Percentiles rank a stretch among this genome's conserved stretches.
Conservation (phyloP, 2,329 filamentous ascomycete species). For the Colletotrichum limetticola region DNA sequence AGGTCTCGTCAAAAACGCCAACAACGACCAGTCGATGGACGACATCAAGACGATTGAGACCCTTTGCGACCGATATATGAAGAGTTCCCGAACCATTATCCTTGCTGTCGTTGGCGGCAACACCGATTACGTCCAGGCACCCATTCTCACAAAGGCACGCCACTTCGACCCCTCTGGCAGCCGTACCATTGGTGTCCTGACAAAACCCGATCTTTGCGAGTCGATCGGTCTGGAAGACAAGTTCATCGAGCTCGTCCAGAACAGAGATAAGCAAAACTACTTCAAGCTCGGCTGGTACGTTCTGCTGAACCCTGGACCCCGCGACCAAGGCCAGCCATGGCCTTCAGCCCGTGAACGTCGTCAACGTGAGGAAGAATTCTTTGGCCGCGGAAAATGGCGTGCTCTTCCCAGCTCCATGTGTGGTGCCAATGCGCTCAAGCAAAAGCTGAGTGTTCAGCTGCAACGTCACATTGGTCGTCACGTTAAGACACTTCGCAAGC, state of each 20-base stretch:
- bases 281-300: constrained; percentile 65
- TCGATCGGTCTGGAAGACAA: constrained; percentile 64
- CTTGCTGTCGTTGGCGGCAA: constrained; percentile 66
- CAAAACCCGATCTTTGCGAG: constrained; percentile 64
- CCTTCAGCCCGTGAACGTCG: constrained; percentile 53
- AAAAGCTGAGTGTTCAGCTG: constrained; percentile 61
- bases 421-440: constrained; percentile 56
- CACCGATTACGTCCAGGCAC: constrained; percentile 64
- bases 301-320: constrained; percentile 59
- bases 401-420: constrained; percentile 58
- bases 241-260: constrained; percentile 63
- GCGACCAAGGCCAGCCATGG: constrained; percentile 56
- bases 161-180: constrained; percentile 61
- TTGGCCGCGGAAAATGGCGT: constrained; percentile 60
- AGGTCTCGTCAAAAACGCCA: constrained; percentile 65
- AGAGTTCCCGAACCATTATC: constrained; percentile 65
- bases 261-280: constrained; percentile 60
- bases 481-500: constrained; percentile 59
- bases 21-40: constrained; percentile 61
- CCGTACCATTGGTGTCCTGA: constrained; percentile 62
- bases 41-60: constrained; percentile 64
- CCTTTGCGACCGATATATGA: constrained; percentile 66
- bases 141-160: constrained; percentile 61
- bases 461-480: constrained; percentile 64
- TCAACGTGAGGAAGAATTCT: constrained; percentile 59